These are phyloP conservation scores for Bullera alba DNA, from an alignment of 768 basidiomycete genomes.

Conservation along the genomic window DNA sequence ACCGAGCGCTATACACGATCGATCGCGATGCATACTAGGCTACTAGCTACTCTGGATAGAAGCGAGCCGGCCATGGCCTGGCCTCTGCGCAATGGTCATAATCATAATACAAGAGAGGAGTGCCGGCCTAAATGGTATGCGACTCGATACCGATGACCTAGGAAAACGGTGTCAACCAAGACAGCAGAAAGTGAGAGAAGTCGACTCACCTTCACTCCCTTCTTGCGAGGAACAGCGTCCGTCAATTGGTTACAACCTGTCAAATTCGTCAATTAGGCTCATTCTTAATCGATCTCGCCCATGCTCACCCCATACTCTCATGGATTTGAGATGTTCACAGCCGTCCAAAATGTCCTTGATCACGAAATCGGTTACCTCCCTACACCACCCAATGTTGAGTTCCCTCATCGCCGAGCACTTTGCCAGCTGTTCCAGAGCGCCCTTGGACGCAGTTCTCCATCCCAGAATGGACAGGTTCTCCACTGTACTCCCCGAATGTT, in stretches of 20 bases:
- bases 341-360: constrained; percentile 61
- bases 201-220: constrained; percentile 32
- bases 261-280: background rate
- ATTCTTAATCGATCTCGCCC: background rate
- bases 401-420: constrained; percentile 50
- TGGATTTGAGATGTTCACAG: constrained; percentile 48
- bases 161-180: background rate
- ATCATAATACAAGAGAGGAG: too few relatives aligned
- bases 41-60: too few relatives aligned
- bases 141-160: constrained; percentile 41
- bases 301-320: constrained; percentile 52
- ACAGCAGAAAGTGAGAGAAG: background rate
- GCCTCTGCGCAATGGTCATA: too few relatives aligned
- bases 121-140: constrained; percentile 23
- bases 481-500: constrained; percentile 60
- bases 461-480: constrained; percentile 66
- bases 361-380: constrained; percentile 73
- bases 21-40: too few relatives aligned
- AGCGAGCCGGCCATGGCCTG: too few relatives aligned
- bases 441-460: constrained; percentile 59
- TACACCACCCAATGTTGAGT: constrained; percentile 79
- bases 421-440: constrained; percentile 48
- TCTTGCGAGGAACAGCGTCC: constrained; percentile 41
- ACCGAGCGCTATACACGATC: too few relatives aligned
- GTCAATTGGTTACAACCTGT: constrained; percentile 45